Evolutionary conservation across 2,329 filamentous ascomycete genomes (phyloP).

Genomic region (Calonectria fujianensis): DNA sequence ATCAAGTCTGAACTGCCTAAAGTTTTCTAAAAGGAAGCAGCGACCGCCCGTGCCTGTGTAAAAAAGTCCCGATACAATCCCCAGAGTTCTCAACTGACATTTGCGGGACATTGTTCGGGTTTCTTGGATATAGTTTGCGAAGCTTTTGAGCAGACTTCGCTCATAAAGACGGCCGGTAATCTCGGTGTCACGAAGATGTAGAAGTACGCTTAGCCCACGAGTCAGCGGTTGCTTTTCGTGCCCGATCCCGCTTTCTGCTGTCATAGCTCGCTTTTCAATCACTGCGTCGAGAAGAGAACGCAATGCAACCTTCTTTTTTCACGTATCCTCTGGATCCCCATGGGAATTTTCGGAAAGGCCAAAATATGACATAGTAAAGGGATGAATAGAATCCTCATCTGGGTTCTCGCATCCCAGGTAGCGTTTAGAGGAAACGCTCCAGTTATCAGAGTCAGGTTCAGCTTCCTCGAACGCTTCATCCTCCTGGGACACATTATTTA

Average conservation of each 20-base stretch:
- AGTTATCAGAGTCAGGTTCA: not conserved
- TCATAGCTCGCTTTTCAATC: too few species aligned
- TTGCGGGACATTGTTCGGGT: not conserved
- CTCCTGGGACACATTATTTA: not conserved
- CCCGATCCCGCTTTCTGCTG: rapidly evolving
- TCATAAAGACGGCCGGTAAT: not conserved
- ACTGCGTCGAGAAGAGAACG: not conserved
- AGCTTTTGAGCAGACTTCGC: not conserved
- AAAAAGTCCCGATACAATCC: not conserved
- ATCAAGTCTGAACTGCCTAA: not conserved
- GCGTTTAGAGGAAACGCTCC: not conserved
- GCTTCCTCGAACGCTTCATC: not conserved
- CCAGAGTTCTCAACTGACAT: not conserved
- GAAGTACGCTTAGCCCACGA: not conserved
- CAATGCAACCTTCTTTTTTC: not conserved
- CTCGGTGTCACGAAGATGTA: not conserved
- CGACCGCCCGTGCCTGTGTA: rapidly evolving
- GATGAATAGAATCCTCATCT: not conserved
- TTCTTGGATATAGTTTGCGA: not conserved
- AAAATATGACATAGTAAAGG: not conserved
- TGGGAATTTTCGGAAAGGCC: not conserved
- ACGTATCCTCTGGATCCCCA: too few species aligned
- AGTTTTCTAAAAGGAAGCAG: not conserved
- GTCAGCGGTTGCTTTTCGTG: not conserved
- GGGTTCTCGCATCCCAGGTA: too few species aligned